phyloP scores from a whole-genome alignment of 805 yeast species.

The Isabelozyma gotoi region DNA sequence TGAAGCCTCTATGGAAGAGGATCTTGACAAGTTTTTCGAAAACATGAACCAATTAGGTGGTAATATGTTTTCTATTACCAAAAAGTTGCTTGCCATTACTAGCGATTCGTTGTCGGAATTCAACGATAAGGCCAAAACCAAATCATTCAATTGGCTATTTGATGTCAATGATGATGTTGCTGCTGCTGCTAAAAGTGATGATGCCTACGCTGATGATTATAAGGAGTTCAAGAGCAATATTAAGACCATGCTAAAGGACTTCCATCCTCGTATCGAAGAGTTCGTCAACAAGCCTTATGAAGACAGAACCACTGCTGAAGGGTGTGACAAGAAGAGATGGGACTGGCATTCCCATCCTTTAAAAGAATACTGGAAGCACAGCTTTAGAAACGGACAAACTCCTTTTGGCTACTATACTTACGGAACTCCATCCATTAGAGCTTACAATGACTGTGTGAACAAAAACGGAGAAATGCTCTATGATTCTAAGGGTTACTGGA shows the following conservation, averaged over 20 bases:
- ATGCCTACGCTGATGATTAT: background rate
- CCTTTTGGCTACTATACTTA: constrained; percentile 51
- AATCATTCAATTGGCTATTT: constrained; percentile 15
- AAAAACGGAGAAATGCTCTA: constrained; percentile 73
- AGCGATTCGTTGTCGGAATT: constrained; percentile 19
- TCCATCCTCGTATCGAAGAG: constrained; percentile 8
- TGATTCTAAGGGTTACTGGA: constrained; percentile 87
- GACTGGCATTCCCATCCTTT: background rate
- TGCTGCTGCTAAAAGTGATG: constrained; percentile 1
- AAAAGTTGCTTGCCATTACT: constrained; percentile 22
- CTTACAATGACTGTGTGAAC: constrained; percentile 63
- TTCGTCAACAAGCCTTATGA: constrained; percentile 21
- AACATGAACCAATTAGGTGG: constrained; percentile 24
- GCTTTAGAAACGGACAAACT: constrained; percentile 19
- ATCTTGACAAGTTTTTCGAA: constrained; percentile 21
- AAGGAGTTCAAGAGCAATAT: background rate
- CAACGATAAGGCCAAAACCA: constrained; percentile 19
- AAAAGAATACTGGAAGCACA: background rate
- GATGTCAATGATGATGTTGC: constrained; percentile 8
- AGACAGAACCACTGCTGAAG: constrained; percentile 8
- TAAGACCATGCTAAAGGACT: background rate
- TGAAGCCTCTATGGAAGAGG: constrained; percentile 9
- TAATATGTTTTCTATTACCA: constrained; percentile 23
- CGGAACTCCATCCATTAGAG: constrained; percentile 57
- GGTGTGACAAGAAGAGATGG: background rate